These are phyloP conservation scores for Millerozyma acaciae DNA, from an alignment of 805 yeast species.

Conservation along the genomic window DNA sequence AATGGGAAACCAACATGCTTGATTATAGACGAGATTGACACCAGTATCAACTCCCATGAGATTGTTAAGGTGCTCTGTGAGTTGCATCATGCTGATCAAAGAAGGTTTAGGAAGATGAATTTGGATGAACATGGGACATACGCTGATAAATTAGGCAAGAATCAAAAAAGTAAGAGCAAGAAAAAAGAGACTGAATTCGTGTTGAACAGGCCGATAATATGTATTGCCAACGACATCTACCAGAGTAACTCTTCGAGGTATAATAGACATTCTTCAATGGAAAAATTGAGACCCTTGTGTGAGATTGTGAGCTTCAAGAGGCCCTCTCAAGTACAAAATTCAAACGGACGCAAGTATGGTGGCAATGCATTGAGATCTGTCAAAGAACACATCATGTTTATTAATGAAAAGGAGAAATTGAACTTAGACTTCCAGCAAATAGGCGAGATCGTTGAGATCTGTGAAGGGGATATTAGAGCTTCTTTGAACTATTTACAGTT, in stretches of 20 bases:
- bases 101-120: conserved; percentile 35
- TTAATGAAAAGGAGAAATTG: conserved; percentile 53
- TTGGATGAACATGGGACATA: conserved; percentile 10
- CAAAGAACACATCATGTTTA: conserved; percentile 41
- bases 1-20: conserved; percentile 76
- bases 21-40: conserved; percentile 84
- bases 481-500: conserved; percentile 84
- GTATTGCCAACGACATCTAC: conserved; percentile 86
- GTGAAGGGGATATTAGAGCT: conserved; percentile 82
- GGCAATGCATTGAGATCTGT: conserved; percentile 35
- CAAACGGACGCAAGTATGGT: conserved; percentile 38
- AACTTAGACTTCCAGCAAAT: conserved; percentile 47
- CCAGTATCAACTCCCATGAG: conserved; percentile 33
- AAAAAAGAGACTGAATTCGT: conserved; percentile 34
- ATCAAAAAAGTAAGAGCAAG: conserved; percentile 16
- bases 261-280: conserved; percentile 52
- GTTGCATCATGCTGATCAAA: conserved; percentile 53
- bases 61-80: conserved; percentile 52
- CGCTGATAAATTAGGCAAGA: conserved; percentile 17
- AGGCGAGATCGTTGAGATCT: conserved; percentile 60
- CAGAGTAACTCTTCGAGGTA: conserved; percentile 29
- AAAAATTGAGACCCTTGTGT: conserved; percentile 65
- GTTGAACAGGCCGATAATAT: conserved; percentile 79
- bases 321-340: conserved; percentile 46
- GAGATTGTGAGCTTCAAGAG: conserved; percentile 67